phyloP scores from a whole-genome alignment of 2,329 filamentous ascomycete species.

The Talaromyces sp. region DNA sequence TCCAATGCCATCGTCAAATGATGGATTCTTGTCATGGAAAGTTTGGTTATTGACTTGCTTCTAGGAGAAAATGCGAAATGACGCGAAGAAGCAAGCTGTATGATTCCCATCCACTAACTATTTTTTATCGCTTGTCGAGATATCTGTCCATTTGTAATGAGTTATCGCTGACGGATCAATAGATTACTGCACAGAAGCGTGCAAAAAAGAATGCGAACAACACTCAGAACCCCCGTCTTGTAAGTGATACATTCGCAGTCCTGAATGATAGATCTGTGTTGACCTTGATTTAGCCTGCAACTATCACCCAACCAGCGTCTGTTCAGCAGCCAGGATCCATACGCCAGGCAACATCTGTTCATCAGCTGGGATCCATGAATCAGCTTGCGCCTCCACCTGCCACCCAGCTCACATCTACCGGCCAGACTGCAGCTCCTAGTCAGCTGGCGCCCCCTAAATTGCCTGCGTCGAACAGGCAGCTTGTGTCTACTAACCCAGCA shows the following conservation, averaged over 20 bases:
- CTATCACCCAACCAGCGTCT: too few relatives aligned
- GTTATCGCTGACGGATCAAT: neutral
- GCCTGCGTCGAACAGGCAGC: too few relatives aligned
- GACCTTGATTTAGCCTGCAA: neutral
- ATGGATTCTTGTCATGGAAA: neutral
- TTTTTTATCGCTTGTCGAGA: neutral
- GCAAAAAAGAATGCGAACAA: neutral
- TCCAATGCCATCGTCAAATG: neutral
- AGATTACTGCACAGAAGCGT: neutral
- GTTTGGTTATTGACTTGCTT: neutral
- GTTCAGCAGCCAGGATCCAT: too few relatives aligned
- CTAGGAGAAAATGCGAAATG: neutral
- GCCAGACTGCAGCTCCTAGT: too few relatives aligned
- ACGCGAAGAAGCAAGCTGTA: neutral
- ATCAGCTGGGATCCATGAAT: too few relatives aligned
- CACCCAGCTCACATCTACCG: too few relatives aligned
- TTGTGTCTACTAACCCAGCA: neutral
- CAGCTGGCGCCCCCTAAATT: too few relatives aligned
- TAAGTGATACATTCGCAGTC: neutral
- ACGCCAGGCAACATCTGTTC: too few relatives aligned
- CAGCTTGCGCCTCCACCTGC: too few relatives aligned
- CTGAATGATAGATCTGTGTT: neutral
- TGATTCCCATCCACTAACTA: neutral
- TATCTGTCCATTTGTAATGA: neutral
- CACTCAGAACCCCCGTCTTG: neutral